phyloP scores from a whole-genome alignment of 495 filamentous ascomycete genomes.

The Penicillium diatomitis region DNA sequence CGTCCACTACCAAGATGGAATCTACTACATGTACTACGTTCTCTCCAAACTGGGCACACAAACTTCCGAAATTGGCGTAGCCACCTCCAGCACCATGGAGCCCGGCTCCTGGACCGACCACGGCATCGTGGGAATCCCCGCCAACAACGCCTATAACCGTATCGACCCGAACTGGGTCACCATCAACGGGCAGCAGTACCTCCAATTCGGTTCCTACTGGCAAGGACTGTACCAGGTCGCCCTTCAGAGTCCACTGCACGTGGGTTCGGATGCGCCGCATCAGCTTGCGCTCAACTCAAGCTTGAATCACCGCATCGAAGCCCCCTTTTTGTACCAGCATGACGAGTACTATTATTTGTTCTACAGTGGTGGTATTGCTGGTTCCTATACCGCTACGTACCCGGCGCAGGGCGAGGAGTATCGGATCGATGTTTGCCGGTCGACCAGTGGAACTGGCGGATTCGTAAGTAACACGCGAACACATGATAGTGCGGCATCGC shows the following conservation, averaged over 20 bases:
- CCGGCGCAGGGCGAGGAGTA: conserved; percentile 57
- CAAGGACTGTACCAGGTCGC: conserved; percentile 53
- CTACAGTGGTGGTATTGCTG: conserved; percentile 55
- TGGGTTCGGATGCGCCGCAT: conserved; percentile 22
- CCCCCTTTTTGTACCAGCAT: conserved; percentile 45
- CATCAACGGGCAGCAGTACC: conserved; percentile 35
- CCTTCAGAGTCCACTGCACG: conserved; percentile 37
- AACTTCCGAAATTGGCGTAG: conserved; percentile 56
- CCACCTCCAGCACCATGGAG: conserved; percentile 53
- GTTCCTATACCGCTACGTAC: conserved; percentile 38
- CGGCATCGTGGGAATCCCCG: conserved; percentile 42
- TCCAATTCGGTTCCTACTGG: conserved; percentile 68
- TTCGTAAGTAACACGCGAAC: conserved; percentile 37
- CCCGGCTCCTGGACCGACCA: conserved; percentile 49
- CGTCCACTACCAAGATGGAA: conserved; percentile 42
- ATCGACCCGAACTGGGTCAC: conserved; percentile 60
- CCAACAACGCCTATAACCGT: conserved; percentile 50
- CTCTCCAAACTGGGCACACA: conserved; percentile 57
- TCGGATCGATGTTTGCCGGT: conserved; percentile 55
- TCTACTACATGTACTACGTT: conserved; percentile 67
- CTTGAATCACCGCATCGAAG: conserved; percentile 50
- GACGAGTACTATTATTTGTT: conserved; percentile 57
- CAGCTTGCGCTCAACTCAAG: conserved; percentile 49
- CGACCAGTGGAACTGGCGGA: conserved; percentile 37
- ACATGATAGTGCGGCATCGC: neutral